Evolutionary conservation across 148 eudicot genomes (phyloP).

Genomic region (Hydrangea macrophylla): DNA sequence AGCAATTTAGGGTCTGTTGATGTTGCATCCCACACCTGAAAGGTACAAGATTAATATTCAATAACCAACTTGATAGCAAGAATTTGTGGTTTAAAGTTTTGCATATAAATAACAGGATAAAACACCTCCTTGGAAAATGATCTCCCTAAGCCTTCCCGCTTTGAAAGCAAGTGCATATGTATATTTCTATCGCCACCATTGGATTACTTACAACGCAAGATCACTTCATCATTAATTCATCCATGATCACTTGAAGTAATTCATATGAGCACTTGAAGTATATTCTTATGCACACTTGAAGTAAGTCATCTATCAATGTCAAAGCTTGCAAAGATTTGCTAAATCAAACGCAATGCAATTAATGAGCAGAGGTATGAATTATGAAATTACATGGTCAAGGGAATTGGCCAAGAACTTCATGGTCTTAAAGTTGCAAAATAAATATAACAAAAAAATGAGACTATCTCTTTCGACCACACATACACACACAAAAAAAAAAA

Average conservation of each 20-base stretch:
- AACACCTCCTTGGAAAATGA: not conserved
- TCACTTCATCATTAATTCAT: not conserved
- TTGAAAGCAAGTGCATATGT: not conserved
- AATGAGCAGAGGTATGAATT: not conserved
- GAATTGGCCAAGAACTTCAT: not conserved
- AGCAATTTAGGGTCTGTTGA: slow-evolving; percentile 79
- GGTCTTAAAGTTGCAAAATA: not conserved
- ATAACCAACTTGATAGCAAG: not conserved
- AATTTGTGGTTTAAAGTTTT: not conserved
- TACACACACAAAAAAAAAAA: no score
- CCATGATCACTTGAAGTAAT: no score
- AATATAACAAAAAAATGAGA: not conserved
- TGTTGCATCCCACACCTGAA: slow-evolving; percentile 99
- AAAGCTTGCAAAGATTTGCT: not conserved
- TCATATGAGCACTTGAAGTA: no score
- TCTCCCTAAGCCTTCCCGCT: not conserved
- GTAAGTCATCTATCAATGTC: not conserved
- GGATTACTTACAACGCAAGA: not conserved
- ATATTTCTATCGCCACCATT: not conserved
- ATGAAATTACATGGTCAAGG: not conserved
- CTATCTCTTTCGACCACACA: no score
- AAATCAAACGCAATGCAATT: not conserved
- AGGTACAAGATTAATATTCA: slow-evolving; percentile 5
- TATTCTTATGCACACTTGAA: not conserved
- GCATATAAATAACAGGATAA: not conserved